A percentile compares a stretch with the other conserved stretches of the same genome.
Conservation (phyloP, 2,329 filamentous ascomycete species). For the Aspergillus candidus region DNA sequence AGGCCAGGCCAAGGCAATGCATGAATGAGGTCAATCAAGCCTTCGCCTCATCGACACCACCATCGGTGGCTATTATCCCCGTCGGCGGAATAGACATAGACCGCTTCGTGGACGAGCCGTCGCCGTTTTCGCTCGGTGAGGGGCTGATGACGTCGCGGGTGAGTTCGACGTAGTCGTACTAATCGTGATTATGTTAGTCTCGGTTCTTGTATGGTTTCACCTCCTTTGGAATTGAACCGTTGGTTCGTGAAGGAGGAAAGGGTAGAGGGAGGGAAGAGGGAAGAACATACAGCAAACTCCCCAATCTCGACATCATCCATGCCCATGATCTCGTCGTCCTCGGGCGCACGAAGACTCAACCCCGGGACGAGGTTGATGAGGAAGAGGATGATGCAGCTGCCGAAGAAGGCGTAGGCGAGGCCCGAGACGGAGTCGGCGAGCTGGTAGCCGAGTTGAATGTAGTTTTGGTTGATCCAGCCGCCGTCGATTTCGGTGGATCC, state of each 20-base stretch:
- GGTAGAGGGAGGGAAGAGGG: not conserved
- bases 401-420: constrained; percentile 69
- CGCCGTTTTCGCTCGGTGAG: constrained; percentile 16
- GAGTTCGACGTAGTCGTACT: constrained; percentile 86
- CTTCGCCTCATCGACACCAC: constrained; percentile 20
- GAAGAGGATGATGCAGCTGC: constrained; percentile 73
- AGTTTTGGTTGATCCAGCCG: constrained; percentile 79
- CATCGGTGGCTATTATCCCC: constrained; percentile 7
- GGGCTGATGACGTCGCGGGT: constrained; percentile 58
- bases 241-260: too few species aligned
- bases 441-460: constrained; percentile 77
- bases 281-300: constrained; percentile 66
- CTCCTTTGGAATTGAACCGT: too few species aligned
- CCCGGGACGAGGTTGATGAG: constrained; percentile 73
- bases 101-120: constrained; percentile 23
- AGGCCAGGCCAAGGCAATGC: not conserved
- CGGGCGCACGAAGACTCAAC: constrained; percentile 64
- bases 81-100: constrained; percentile 14
- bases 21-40: constrained; percentile 8
- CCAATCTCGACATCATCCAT: constrained; percentile 88
- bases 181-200: constrained; percentile 3
- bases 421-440: constrained; percentile 74
- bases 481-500: constrained; percentile 61
- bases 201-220: too few species aligned
- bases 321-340: constrained; percentile 75